Percentiles rank a stretch among this genome's conserved stretches.
Conservation (phyloP, 2,329 filamentous ascomycete genomes). For the Epichloe typhina region DNA sequence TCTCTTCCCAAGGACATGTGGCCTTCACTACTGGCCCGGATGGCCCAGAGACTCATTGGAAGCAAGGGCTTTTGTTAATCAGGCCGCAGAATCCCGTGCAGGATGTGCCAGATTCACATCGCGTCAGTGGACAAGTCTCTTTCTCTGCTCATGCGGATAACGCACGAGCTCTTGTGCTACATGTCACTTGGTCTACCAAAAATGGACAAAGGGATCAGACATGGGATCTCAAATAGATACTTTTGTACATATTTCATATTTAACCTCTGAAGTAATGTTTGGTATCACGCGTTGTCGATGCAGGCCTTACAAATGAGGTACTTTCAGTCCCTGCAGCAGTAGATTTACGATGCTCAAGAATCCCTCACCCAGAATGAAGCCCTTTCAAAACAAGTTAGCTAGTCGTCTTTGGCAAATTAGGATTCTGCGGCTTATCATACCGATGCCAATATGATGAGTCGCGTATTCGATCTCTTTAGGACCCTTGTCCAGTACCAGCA, state of each 20-base stretch:
- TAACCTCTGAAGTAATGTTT: neutral
- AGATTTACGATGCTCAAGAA: slow-evolving; percentile 87
- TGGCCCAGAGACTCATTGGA: slow-evolving; percentile 76
- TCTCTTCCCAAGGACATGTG: slow-evolving; percentile 45
- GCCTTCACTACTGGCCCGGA: slow-evolving; percentile 80
- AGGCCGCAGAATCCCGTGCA: slow-evolving; percentile 39
- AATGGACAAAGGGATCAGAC: slow-evolving; percentile 30
- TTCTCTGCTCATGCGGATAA: slow-evolving; percentile 60
- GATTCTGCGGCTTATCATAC: slow-evolving; percentile 23
- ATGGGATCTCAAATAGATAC: slow-evolving; percentile 34
- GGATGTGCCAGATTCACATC: slow-evolving; percentile 38
- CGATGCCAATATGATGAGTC: slow-evolving; percentile 75
- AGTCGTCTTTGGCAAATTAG: neutral
- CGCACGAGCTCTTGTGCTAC: slow-evolving; percentile 54
- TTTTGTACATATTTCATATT: neutral
- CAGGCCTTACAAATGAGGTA: slow-evolving; percentile 52
- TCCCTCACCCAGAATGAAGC: slow-evolving; percentile 85
- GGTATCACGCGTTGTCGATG: neutral
- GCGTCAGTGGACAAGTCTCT: slow-evolving; percentile 52
- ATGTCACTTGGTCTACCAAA: slow-evolving; percentile 45
- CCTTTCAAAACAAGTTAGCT: slow-evolving; percentile 31
- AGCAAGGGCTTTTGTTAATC: slow-evolving; percentile 64
- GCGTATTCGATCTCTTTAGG: slow-evolving; percentile 47
- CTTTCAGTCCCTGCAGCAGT: slow-evolving; percentile 59
- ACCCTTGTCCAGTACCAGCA: slow-evolving; percentile 64